Evolutionary conservation across 805 yeast species (phyloP).

Genomic region (Maudiozyma barnettii): DNA sequence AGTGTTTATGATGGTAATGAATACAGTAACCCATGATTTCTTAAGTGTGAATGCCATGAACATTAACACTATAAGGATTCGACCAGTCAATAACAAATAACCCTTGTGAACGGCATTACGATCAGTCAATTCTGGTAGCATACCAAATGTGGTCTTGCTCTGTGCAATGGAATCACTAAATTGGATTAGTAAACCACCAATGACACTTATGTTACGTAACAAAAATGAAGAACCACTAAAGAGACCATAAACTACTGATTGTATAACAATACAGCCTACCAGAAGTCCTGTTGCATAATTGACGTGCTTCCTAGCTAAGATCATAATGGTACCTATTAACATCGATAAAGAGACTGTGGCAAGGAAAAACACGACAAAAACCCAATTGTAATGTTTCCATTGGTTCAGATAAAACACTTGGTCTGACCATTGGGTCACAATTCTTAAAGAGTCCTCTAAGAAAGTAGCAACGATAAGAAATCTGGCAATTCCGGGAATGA

Average conservation of each 20-base stretch:
- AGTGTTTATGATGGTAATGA: constrained; percentile 61
- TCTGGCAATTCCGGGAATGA: constrained; percentile 81
- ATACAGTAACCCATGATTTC: constrained; percentile 57
- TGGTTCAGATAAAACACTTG: constrained; percentile 78
- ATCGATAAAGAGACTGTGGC: constrained; percentile 54
- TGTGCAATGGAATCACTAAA: constrained; percentile 78
- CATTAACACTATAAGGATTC: constrained; percentile 73
- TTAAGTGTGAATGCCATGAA: constrained; percentile 78
- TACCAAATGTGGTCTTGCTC: constrained; percentile 47
- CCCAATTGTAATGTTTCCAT: constrained; percentile 68
- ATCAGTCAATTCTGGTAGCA: constrained; percentile 45
- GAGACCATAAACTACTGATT: constrained; percentile 83
- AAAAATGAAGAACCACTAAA: constrained; percentile 73
- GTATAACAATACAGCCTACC: constrained; percentile 61
- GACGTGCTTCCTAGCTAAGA: constrained; percentile 59
- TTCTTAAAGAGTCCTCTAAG: constrained; percentile 79
- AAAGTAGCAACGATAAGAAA: constrained; percentile 89
- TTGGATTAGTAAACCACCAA: constrained; percentile 86
- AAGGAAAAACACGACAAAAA: constrained; percentile 68
- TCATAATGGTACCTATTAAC: constrained; percentile 61
- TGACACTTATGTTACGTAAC: constrained; percentile 77
- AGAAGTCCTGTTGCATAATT: constrained; percentile 63
- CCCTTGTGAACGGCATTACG: constrained; percentile 56
- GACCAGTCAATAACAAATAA: constrained; percentile 77
- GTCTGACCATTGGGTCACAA: constrained; percentile 79